Percentiles rank a stretch among this genome's conserved stretches.
Conservation (phyloP, 2,329 filamentous ascomycete species). For the Verticillium longisporum region DNA sequence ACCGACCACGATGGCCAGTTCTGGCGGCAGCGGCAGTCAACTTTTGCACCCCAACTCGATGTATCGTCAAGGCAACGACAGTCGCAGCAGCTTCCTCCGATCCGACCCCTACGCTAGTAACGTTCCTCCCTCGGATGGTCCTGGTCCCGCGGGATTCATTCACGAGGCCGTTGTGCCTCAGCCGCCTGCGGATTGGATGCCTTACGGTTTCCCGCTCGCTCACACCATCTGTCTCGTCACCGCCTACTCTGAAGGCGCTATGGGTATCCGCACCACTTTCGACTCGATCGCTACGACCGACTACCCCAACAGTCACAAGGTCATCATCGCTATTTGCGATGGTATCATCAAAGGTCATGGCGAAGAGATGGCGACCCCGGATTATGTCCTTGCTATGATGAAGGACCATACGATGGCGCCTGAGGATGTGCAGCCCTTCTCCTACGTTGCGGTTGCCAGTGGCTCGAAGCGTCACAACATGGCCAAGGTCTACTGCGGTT, state of each 20-base stretch:
- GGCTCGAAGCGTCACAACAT: constrained; percentile 98
- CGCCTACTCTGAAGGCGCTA: constrained; percentile 91
- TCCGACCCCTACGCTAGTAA: constrained; percentile 42
- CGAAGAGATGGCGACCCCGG: constrained; percentile 78
- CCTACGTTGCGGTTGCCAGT: constrained; percentile 92
- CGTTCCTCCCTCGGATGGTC: too few relatives aligned
- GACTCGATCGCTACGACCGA: constrained; percentile 97
- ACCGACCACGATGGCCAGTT: constrained; percentile 94
- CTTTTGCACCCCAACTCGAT: constrained; percentile 64
- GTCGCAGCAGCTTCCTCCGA: constrained; percentile 58
- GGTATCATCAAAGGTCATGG: constrained; percentile 96
- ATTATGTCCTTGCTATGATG: constrained; percentile 89
- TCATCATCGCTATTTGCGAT: constrained; percentile 93
- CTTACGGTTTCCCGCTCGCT: constrained; percentile 89
- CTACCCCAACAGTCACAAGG: constrained; percentile 98
- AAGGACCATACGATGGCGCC: constrained; percentile 76
- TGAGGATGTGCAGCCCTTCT: constrained; percentile 82
- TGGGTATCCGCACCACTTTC: constrained; percentile 86
- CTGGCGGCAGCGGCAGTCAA: constrained; percentile 65
- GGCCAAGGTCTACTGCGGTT: constrained; percentile 96
- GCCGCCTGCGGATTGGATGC: constrained; percentile 93
- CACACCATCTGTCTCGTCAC: constrained; percentile 94
- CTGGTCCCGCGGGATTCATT: too few relatives aligned
- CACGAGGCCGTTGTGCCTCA: constrained; percentile 85
- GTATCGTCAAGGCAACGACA: constrained; percentile 62